Conservation (phyloP, 192 early-diverging fungal genomes). For the Backusella circina region DNA sequence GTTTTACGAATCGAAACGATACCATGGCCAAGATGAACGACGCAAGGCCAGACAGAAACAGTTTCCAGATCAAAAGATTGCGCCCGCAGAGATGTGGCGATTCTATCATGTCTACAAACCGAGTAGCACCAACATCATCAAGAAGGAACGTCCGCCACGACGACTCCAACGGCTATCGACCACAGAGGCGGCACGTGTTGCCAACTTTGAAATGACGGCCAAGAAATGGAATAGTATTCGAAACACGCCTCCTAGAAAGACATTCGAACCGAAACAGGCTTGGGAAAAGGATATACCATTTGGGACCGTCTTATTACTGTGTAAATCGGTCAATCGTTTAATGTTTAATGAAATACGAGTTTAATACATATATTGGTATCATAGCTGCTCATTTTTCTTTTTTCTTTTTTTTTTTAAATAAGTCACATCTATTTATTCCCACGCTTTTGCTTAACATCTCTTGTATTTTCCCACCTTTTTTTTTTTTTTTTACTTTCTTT, state of each 20-base stretch:
- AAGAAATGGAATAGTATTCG: conserved; percentile 5
- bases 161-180: neutral
- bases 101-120: conserved; percentile 6
- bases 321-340: conserved; percentile 2
- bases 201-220: conserved; percentile 2
- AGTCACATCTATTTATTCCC: conserved; percentile 1
- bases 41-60: neutral
- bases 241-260: neutral
- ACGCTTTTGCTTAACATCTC: conserved; percentile 7
- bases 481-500: neutral
- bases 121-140: neutral
- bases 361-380: neutral
- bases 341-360: conserved; percentile 3
- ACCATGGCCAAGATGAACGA: neutral
- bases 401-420: neutral
- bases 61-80: neutral
- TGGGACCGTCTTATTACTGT: neutral
- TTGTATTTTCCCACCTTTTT: neutral
- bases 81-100: conserved; percentile 2
- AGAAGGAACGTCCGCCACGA: neutral
- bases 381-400: neutral
- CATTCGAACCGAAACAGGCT: neutral
- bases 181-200: neutral
- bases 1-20: conserved; percentile 3
- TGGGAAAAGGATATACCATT: conserved; percentile 16